Evolutionary conservation across 768 basidiomycete species (phyloP).

Genomic region (Candolleomyces eurysporus): DNA sequence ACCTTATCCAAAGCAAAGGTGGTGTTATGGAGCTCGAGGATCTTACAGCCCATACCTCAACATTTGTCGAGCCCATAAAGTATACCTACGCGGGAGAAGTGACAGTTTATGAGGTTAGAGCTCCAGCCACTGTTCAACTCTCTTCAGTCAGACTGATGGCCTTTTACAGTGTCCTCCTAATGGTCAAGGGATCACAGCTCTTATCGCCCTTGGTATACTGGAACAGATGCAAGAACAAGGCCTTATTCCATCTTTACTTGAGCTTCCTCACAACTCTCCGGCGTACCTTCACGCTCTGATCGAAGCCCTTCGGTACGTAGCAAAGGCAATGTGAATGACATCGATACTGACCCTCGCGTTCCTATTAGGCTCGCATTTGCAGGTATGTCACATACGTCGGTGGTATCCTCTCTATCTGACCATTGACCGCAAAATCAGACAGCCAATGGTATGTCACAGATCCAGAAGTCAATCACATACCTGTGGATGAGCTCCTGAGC

Average conservation of each 20-base stretch:
- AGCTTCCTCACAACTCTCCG: slow-evolving; percentile 88
- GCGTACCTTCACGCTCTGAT: slow-evolving; percentile 87
- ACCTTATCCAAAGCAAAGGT: slow-evolving; percentile 80
- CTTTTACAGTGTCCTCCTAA: slow-evolving; percentile 83
- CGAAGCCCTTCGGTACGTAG: slow-evolving; percentile 72
- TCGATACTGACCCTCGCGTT: not conserved
- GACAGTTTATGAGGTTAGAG: slow-evolving; percentile 82
- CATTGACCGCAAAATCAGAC: slow-evolving; percentile 41
- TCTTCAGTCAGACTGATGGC: slow-evolving; percentile 4
- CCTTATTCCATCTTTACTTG: slow-evolving; percentile 61
- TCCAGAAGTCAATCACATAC: slow-evolving; percentile 74
- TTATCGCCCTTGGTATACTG: slow-evolving; percentile 90
- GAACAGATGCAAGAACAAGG: slow-evolving; percentile 81
- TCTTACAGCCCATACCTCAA: slow-evolving; percentile 76
- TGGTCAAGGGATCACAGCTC: slow-evolving; percentile 94
- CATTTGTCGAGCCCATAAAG: slow-evolving; percentile 85
- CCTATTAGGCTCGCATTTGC: slow-evolving; percentile 63
- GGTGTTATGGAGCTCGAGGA: slow-evolving; percentile 96
- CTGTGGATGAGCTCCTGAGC: slow-evolving; percentile 81
- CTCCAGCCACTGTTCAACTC: not conserved
- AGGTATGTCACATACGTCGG: slow-evolving; percentile 40
- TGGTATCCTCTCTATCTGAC: not conserved
- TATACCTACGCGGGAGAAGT: slow-evolving; percentile 87
- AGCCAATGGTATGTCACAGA: slow-evolving; percentile 91
- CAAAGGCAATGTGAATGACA: not conserved